Percentiles rank a stretch among this genome's conserved stretches.
Conservation (phyloP, 805 yeast species). For the Yamadazyma philogaea region DNA sequence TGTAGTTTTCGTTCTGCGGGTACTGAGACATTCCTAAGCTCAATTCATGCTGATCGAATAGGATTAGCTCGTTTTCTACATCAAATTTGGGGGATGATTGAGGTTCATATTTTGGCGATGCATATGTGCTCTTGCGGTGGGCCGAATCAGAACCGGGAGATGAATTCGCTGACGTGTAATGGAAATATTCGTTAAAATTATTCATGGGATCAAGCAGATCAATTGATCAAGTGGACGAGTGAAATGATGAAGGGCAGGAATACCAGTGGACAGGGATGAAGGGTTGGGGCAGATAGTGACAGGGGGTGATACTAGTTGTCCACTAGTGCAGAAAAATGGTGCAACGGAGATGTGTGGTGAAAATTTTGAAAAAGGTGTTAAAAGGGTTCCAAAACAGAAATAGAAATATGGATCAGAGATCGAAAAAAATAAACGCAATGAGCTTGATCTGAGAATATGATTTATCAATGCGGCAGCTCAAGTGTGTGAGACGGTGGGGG, state of each 20-base stretch:
- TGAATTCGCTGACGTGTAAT: constrained; percentile 5
- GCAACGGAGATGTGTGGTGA: not conserved
- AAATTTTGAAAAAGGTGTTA: not conserved
- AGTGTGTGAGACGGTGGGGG: not conserved
- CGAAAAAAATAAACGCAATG: constrained; percentile 4
- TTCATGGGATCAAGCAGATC: constrained; percentile 8
- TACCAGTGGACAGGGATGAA: not conserved
- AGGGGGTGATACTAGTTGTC: not conserved
- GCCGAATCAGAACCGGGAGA: constrained; percentile 7
- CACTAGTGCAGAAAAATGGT: not conserved
- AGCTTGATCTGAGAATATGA: not conserved
- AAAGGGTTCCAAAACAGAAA: constrained; percentile 5
- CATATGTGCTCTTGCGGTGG: not conserved
- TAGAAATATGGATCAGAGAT: constrained; percentile 6
- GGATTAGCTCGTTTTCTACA: constrained; percentile 6
- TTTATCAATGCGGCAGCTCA: not conserved
- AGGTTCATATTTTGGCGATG: not conserved
- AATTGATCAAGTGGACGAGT: constrained; percentile 1
- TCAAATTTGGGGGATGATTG: constrained; percentile 5
- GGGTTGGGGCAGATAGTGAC: not conserved
- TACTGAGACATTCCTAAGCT: constrained; percentile 5
- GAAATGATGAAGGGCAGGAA: not conserved
- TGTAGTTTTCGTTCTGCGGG: not conserved
- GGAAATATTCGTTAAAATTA: constrained; percentile 8
- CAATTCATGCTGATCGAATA: constrained; percentile 9